Evolutionary conservation across 495 filamentous ascomycete species (phyloP), one percentile per base, ranked within the genome.

Genomic region (Daldinia loculata): DNA sequence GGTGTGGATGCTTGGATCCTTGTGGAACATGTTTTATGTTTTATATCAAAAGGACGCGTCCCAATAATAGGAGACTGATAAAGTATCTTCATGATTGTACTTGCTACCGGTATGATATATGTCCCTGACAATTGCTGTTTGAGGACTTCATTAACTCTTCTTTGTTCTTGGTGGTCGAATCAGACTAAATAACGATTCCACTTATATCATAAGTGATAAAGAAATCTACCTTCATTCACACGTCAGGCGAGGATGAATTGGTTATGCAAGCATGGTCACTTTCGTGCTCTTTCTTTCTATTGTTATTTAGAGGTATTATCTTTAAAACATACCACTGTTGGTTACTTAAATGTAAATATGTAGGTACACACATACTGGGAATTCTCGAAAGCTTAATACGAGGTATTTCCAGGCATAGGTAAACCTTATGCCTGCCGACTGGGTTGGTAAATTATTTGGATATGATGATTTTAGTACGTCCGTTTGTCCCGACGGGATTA

Each of bases 1-100:
- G 43, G 43, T 48, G 43, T 48, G 26, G 27, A 61, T 39, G 45
- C 58, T 38, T 61, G 55, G 60, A 72, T 72, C 69, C 64, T 64
- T 67, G 69, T 65, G 60, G 50, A 68, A 67, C 64, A 65, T 67
- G 64, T 63, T 68, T 68, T 63, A 65, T 67, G 64, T 63, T 68
- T 68, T 63, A 64, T 68, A 68, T 67, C 59, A 27, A 60, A 61
- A 61, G 56, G 55, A 68, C 69, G 69, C 69, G 69, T 51, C 60
- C 64, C 45, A 72, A 60, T 66, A 66, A 70, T 56, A 65, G 14
- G 32, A 56, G 56, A 70, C 39, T 38, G 56, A 65, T 64, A 26
- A 39, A 27, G 43, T 58, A 59, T 69, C 36, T 55, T 30, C 7
- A 24, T 14, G 19, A n/a, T 50, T 60, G 43, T 14, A 36, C 3